Evolutionary conservation across 2,329 filamentous ascomycete genomes (phyloP).

Genomic region (Colletotrichum sp.): DNA sequence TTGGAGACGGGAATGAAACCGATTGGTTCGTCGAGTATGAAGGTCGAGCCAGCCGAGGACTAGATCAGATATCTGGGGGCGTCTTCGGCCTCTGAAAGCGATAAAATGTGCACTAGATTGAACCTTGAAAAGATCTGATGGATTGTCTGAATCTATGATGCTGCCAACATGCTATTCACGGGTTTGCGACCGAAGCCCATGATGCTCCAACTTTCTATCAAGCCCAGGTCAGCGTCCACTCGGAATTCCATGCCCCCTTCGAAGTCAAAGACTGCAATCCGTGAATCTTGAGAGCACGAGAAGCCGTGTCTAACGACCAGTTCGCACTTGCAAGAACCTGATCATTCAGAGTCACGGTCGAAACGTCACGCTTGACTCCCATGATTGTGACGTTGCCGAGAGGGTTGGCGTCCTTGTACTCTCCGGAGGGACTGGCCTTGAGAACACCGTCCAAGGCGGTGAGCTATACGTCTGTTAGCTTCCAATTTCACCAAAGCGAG

Average conservation of each 20-base stretch:
- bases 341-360: conserved; percentile 59
- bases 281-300: not conserved
- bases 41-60: too few species aligned
- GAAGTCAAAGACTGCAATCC: not conserved
- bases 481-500: not conserved
- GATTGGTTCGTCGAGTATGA: too few species aligned
- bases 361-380: conserved; percentile 50
- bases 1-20: too few species aligned
- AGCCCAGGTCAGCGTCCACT: conserved; percentile 4
- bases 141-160: not conserved
- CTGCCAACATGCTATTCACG: not conserved
- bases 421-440: conserved; percentile 52
- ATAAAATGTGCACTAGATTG: not conserved
- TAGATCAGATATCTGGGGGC: not conserved
- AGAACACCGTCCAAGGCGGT: conserved; percentile 47
- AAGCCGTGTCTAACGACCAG: not conserved
- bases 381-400: conserved; percentile 69
- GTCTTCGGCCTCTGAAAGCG: not conserved
- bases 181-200: rapidly evolving
- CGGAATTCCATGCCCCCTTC: not conserved
- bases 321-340: conserved; percentile 37
- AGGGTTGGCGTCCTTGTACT: conserved; percentile 60
- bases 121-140: rapidly evolving
- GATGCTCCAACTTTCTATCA: not conserved
- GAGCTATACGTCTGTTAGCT: conserved; percentile 36